Percentiles rank a stretch among this genome's conserved stretches.
Evolutionary conservation across 2,329 filamentous ascomycete genomes (phyloP).

Genomic region (Gliomastix tumulicola): DNA sequence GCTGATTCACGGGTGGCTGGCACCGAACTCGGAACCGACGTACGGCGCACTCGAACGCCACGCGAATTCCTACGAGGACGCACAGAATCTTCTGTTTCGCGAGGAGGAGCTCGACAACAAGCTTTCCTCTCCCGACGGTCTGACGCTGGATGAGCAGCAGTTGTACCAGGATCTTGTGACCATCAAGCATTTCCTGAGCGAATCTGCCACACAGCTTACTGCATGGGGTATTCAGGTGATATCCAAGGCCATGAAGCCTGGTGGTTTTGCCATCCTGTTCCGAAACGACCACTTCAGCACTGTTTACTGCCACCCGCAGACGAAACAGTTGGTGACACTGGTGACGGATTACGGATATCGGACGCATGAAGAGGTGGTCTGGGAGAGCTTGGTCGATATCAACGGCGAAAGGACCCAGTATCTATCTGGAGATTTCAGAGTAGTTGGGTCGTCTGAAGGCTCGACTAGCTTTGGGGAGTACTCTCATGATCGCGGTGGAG

Average conservation of each 20-base stretch:
- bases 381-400: conserved; percentile 88
- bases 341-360: conserved; percentile 93
- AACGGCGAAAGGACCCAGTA: conserved; percentile 78
- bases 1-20: conserved; percentile 89
- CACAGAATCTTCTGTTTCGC: conserved; percentile 79
- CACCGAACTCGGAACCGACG: conserved; percentile 57
- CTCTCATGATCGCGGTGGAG: conserved; percentile 18
- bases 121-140: conserved; percentile 40
- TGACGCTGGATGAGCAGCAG: conserved; percentile 68
- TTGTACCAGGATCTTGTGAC: conserved; percentile 75
- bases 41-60: conserved; percentile 66
- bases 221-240: conserved; percentile 72
- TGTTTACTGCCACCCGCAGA: conserved; percentile 79
- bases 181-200: conserved; percentile 76
- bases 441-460: conserved; percentile 58
- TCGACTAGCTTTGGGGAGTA: conserved; percentile 1
- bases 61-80: conserved; percentile 84
- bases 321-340: conserved; percentile 68
- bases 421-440: conserved; percentile 82
- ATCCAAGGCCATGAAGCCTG: conserved; percentile 61
- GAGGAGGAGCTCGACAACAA: conserved; percentile 86
- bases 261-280: conserved; percentile 84
- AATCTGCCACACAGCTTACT: conserved; percentile 82
- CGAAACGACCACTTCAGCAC: conserved; percentile 97
- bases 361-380: conserved; percentile 83